Evolutionary conservation across 2,329 filamentous ascomycete species (phyloP), one percentile per base, ranked within the genome.

Genomic region (Penicillium sp.): DNA sequence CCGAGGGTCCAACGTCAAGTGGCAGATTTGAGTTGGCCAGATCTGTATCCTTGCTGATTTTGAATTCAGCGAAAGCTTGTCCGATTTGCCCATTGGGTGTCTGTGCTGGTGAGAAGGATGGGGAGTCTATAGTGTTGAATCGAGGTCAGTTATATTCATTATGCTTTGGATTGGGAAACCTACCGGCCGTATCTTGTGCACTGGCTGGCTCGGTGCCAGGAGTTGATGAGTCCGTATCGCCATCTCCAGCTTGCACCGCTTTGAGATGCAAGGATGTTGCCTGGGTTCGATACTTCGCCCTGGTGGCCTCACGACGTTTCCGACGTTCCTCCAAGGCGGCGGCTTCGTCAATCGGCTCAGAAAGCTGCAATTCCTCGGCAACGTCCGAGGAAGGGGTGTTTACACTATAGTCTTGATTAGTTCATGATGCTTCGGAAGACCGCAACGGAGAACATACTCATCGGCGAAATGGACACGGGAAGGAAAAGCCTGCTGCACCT

Each of bases 281-380:
- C 66, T 88, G 86, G 44, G 74, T 78, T 73, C 85, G 86, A 67
- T 91, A 89, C 77, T 92, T 95, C 71, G 90, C 89, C 69, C 91
- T 84, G 60, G 96, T 89, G 61, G 90, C 90, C 76, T 94, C 90
- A 62, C 92, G 87, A 55, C 89, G 85, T 69, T 89, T 91, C 26
- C 92, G 88, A 53, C 92, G 89, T 67, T 91, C 87, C 73, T 95
- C 89, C 67, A 96, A 89, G 67, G 93, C 82, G 63, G 89, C 87
- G 59, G 89, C 89, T 77, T 95, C 89, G 71, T 95, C 89, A 63
- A 91, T 71, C n/a, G 83, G 80, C 64, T 85, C 80, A 53, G 82
- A 77, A 61, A 83, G 81, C 69, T 76, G 64, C 53, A 60, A 61
- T 59, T 70, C 69, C 62, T 69, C 64, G 40, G 41, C 55, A 40